phyloP scores from a whole-genome alignment of 805 yeast genomes.

The Hanseniaspora vineae region DNA sequence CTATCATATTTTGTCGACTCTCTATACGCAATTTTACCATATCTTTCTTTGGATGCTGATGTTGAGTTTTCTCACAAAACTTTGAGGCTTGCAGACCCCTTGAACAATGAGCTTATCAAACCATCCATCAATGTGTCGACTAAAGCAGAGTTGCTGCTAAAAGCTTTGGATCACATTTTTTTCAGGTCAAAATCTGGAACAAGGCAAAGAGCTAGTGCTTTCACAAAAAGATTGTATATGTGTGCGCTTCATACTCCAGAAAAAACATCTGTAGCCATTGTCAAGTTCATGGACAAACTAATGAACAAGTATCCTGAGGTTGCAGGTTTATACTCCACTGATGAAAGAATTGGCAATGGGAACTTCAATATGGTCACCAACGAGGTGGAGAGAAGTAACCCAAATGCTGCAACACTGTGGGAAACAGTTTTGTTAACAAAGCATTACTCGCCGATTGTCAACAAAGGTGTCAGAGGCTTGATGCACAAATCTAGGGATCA shows the following conservation, averaged over 20 bases:
- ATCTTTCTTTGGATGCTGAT: conserved; percentile 65
- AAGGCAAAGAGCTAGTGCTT: conserved; percentile 57
- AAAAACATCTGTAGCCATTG: conserved; percentile 64
- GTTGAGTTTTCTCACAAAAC: conserved; percentile 78
- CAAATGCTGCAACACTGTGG: conserved; percentile 86
- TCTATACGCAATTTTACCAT: conserved; percentile 55
- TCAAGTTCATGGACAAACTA: conserved; percentile 69
- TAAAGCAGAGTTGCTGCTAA: conserved; percentile 69
- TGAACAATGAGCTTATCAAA: conserved; percentile 32
- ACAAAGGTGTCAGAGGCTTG: conserved; percentile 29
- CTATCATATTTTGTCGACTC: conserved; percentile 67
- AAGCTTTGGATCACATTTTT: conserved; percentile 69
- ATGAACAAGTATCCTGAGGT: conserved; percentile 58
- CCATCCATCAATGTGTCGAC: conserved; percentile 81
- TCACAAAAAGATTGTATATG: conserved; percentile 67
- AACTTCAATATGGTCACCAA: conserved; percentile 50
- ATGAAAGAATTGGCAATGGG: conserved; percentile 80
- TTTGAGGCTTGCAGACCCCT: conserved; percentile 69
- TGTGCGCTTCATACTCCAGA: conserved; percentile 70
- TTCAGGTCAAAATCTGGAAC: conserved; percentile 63
- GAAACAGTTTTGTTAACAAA: conserved; percentile 66
- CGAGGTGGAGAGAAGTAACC: conserved; percentile 49
- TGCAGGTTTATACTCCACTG: conserved; percentile 70
- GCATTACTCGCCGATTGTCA: conserved; percentile 77
- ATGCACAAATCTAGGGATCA: not conserved